phyloP scores from a whole-genome alignment of 2,329 filamentous ascomycete species.

The Xylariaceae sp. region DNA sequence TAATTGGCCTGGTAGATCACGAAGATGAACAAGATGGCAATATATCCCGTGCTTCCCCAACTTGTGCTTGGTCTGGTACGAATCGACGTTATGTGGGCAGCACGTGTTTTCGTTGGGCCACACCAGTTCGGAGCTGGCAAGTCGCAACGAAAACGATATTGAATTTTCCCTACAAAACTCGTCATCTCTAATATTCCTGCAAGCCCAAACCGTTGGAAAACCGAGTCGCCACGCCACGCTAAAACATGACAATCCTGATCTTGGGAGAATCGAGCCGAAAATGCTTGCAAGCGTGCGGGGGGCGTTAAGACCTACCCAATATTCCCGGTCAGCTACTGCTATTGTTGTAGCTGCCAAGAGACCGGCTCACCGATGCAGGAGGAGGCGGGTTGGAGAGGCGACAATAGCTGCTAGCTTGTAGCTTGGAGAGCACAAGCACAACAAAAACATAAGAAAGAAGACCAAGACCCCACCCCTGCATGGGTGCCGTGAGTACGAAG shows the following conservation, averaged over 20 bases:
- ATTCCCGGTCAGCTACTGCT: background rate
- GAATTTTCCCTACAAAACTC: conserved; percentile 15
- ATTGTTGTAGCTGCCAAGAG: background rate
- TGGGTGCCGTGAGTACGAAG: background rate
- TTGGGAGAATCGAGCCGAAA: background rate
- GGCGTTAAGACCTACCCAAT: background rate
- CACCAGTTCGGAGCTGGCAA: conserved; percentile 13
- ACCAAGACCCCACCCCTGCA: background rate
- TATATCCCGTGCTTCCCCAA: conserved; percentile 15
- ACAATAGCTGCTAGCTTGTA: background rate
- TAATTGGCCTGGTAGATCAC: conserved; percentile 13
- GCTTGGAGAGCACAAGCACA: background rate
- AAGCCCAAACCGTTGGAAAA: conserved; percentile 23
- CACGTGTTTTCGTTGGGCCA: conserved; percentile 19
- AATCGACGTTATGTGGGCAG: conserved; percentile 8
- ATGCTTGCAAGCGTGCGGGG: background rate
- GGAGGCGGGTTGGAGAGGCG: background rate
- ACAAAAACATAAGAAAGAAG: background rate
- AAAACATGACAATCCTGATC: conserved; percentile 3
- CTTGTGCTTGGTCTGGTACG: conserved; percentile 13
- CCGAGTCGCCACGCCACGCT: conserved; percentile 13
- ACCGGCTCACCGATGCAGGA: background rate
- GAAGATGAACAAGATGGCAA: conserved; percentile 4
- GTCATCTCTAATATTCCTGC: conserved; percentile 16
- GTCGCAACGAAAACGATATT: conserved; percentile 12